phyloP scores from a whole-genome alignment of 2,329 filamentous ascomycete species.

The Colletotrichum sp. region DNA sequence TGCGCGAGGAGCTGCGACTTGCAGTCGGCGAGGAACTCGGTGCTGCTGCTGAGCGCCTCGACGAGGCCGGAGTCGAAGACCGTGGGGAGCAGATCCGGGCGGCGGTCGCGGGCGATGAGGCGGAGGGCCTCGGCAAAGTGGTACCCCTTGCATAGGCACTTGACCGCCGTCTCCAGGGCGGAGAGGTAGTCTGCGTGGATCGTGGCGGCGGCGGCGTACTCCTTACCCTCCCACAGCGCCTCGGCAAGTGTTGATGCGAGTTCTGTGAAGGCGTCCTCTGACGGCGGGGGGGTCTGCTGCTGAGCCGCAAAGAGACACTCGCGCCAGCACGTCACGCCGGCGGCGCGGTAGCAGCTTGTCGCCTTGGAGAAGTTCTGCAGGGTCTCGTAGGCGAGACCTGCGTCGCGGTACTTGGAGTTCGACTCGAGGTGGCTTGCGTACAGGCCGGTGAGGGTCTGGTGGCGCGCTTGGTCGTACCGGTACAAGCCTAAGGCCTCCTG shows the following conservation, averaged over 20 bases:
- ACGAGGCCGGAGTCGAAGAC: conserved; percentile 80
- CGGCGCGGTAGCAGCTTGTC: conserved; percentile 82
- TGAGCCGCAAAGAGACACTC: conserved; percentile 85
- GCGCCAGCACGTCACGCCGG: conserved; percentile 80
- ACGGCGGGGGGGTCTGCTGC: conserved; percentile 66
- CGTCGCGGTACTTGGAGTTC: conserved; percentile 81
- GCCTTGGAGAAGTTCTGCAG: conserved; percentile 77
- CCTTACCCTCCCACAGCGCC: conserved; percentile 81
- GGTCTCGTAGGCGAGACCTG: conserved; percentile 89
- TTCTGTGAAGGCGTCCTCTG: conserved; percentile 62
- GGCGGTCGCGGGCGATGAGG: conserved; percentile 66
- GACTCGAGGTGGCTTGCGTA: conserved; percentile 81
- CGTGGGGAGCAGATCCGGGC: conserved; percentile 65
- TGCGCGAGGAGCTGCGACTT: conserved; percentile 84
- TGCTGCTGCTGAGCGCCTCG: conserved; percentile 81
- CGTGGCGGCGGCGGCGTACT: conserved; percentile 79
- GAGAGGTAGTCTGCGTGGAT: conserved; percentile 83
- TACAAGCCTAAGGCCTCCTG: conserved; percentile 79
- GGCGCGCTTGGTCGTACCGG: conserved; percentile 76
- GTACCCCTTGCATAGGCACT: conserved; percentile 85
- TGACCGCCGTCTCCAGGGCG: conserved; percentile 72
- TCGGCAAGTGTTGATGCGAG: conserved; percentile 80
- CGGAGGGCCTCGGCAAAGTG: conserved; percentile 90
- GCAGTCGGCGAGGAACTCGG: conserved; percentile 93
- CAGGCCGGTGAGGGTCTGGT: conserved; percentile 72